Evolutionary conservation across 495 filamentous ascomycete species (phyloP).

Genomic region (Xylaria castorea): DNA sequence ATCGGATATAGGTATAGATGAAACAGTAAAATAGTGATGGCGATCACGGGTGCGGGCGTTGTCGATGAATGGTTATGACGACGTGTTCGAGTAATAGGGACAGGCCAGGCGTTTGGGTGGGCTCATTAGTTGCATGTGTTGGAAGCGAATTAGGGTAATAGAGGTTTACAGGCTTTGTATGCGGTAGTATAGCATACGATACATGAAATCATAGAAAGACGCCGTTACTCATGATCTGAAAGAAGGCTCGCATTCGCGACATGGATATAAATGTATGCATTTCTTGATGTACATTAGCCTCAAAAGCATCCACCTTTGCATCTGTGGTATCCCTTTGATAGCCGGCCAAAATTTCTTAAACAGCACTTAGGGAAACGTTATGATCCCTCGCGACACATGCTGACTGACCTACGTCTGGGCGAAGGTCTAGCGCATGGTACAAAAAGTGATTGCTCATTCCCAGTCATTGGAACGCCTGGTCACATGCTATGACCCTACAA

Average conservation of each 20-base stretch:
- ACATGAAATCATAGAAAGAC: background rate
- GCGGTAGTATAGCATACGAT: slow-evolving; percentile 16
- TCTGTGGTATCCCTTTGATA: slow-evolving; percentile 8
- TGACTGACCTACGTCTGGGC: background rate
- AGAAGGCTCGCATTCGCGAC: background rate
- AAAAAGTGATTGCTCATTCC: slow-evolving; percentile 15
- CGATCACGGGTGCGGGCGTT: background rate
- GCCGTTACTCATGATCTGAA: background rate
- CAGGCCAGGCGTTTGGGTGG: slow-evolving; percentile 37
- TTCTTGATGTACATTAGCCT: slow-evolving; percentile 19
- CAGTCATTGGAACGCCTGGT: slow-evolving; percentile 13
- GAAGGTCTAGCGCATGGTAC: slow-evolving; percentile 7
- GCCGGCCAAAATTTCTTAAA: slow-evolving; percentile 9
- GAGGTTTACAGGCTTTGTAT: slow-evolving; percentile 16
- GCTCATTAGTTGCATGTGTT: slow-evolving; percentile 31
- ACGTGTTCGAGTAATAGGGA: slow-evolving; percentile 26
- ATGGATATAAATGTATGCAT: slow-evolving; percentile 26
- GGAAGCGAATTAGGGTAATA: slow-evolving; percentile 36
- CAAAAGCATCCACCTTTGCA: slow-evolving; percentile 15
- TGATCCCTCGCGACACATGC: slow-evolving; percentile 4
- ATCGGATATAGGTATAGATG: slow-evolving; percentile 3
- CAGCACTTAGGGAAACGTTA: slow-evolving; percentile 10
- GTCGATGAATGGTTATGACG: slow-evolving; percentile 20
- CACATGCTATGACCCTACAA: slow-evolving; percentile 19
- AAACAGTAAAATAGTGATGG: background rate